These are phyloP conservation scores for Ganoderma lucidum DNA, from an alignment of 1,284 basidiomycete genomes.

Conservation along the genomic window DNA sequence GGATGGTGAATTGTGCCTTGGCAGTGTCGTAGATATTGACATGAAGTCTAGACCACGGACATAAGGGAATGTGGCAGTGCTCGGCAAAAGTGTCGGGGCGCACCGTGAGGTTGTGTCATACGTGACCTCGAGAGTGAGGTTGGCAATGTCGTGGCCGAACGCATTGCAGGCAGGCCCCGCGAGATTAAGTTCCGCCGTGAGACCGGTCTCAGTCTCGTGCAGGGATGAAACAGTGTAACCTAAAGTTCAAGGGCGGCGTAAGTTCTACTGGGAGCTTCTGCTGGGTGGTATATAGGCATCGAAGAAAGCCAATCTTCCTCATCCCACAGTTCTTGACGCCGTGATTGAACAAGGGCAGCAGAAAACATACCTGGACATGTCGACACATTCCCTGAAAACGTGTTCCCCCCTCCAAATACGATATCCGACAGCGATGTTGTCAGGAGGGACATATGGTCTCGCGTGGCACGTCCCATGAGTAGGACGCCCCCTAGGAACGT, in stretches of 20 bases:
- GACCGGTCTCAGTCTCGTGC: conserved; percentile 55
- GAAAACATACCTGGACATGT: conserved; percentile 29
- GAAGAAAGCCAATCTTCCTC: not conserved
- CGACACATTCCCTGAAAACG: conserved; percentile 31
- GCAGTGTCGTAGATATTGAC: conserved; percentile 75
- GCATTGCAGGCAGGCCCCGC: conserved; percentile 74
- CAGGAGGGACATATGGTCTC: conserved; percentile 8
- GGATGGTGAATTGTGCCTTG: conserved; percentile 74
- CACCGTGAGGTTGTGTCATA: conserved; percentile 70
- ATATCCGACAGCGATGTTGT: not conserved
- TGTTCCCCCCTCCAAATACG: not conserved
- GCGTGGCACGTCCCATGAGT: conserved; percentile 15
- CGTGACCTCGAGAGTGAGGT: conserved; percentile 71
- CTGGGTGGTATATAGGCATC: not conserved
- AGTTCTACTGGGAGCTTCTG: not conserved
- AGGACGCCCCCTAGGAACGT: conserved; percentile 23
- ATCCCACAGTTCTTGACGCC: not conserved
- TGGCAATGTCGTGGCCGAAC: conserved; percentile 71
- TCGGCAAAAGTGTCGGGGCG: conserved; percentile 23
- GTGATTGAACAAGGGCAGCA: not conserved
- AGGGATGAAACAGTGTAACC: conserved; percentile 63
- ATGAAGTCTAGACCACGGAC: conserved; percentile 58
- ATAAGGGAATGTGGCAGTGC: conserved; percentile 3
- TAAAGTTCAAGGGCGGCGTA: conserved; percentile 27
- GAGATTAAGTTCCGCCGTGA: conserved; percentile 66